Evolutionary conservation across 208 protist genomes (phyloP).

Genomic region (Crithidia sp.): DNA sequence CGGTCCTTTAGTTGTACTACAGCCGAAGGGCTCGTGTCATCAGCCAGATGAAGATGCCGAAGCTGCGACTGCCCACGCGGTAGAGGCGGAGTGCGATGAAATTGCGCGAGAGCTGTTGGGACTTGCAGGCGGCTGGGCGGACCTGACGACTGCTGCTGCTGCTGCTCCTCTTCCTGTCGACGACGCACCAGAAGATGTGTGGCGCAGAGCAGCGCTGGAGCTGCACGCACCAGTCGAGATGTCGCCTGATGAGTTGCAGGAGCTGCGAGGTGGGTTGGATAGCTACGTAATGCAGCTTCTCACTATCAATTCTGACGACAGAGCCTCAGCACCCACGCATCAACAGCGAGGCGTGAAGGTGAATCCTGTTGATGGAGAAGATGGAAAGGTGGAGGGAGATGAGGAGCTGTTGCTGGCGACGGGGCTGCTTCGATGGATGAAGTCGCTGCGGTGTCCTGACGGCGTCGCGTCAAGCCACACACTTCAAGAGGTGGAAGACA

Average conservation of each 20-base stretch:
- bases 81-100: constrained; percentile 11
- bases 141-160: background rate
- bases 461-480: background rate
- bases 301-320: background rate
- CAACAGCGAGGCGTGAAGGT: background rate
- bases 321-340: background rate
- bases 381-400: background rate
- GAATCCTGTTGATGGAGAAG: too few relatives aligned
- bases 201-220: background rate
- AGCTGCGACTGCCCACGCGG: background rate
- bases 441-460: constrained; percentile 13
- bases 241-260: constrained; percentile 13
- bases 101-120: constrained; percentile 14
- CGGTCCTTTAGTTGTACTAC: too few relatives aligned
- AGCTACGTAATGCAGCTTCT: background rate
- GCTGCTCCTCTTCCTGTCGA: background rate
- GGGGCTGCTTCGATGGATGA: constrained; percentile 5
- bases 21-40: too few relatives aligned
- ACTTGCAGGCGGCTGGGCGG: constrained; percentile 5
- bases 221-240: background rate
- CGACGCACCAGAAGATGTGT: background rate
- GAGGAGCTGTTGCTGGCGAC: background rate
- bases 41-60: too few relatives aligned
- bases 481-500: background rate
- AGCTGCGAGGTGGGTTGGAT: constrained; percentile 1